These are phyloP conservation scores for Fusarium cyanostomum DNA, from an alignment of 2,329 filamentous ascomycete species.

Conservation along the genomic window DNA sequence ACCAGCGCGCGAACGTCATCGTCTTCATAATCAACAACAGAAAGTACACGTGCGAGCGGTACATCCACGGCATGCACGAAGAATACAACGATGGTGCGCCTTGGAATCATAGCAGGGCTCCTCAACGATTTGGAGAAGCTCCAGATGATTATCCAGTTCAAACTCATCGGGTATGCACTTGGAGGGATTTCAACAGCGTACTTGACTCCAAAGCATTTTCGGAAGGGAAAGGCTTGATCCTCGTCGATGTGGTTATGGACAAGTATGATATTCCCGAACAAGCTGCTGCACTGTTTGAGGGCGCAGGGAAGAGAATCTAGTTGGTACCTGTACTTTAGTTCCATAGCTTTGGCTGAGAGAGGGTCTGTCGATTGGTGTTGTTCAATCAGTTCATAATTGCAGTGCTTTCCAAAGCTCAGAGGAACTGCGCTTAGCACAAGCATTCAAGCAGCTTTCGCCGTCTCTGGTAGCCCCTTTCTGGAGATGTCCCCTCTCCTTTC, in stretches of 20 bases:
- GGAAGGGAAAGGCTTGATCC: neutral
- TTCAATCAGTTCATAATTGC: no score
- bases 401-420: no score
- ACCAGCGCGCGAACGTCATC: neutral
- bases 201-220: neutral
- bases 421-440: no score
- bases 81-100: slow-evolving; percentile 13
- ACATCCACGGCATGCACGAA: slow-evolving; percentile 10
- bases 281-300: neutral
- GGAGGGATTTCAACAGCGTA: neutral
- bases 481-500: no score
- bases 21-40: slow-evolving; percentile 9
- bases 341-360: no score
- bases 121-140: neutral
- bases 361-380: no score
- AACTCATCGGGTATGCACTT: neutral
- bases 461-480: no score
- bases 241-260: slow-evolving; percentile 17
- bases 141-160: neutral
- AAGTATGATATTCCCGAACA: slow-evolving; percentile 8
- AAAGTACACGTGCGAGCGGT: slow-evolving; percentile 4
- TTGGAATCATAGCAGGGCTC: slow-evolving; percentile 9
- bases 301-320: no score
- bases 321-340: no score
- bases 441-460: no score